phyloP scores from a whole-genome alignment of 345 rosid genomes.

The Melaleuca quinquenervia region DNA sequence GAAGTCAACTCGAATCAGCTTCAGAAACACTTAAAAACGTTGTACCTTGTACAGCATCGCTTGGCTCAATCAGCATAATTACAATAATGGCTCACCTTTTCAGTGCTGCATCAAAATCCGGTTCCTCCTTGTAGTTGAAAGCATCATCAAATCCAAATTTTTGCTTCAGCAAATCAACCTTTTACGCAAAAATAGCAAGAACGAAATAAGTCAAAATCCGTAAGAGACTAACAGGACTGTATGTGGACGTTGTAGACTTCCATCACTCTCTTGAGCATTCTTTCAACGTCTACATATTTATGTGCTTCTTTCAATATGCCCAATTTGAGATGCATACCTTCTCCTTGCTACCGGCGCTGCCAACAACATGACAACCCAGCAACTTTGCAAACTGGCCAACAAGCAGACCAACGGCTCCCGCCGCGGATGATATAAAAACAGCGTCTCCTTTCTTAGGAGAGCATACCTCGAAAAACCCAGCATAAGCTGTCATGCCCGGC shows the following conservation, averaged over 20 bases:
- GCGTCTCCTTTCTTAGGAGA: constrained; percentile 1
- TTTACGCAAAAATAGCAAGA: neutral
- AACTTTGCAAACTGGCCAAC: constrained; percentile 3
- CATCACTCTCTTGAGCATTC: too few species aligned
- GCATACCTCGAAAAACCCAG: neutral
- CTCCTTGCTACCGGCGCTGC: neutral
- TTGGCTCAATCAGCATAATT: neutral
- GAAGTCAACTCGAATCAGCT: neutral
- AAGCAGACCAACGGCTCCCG: neutral
- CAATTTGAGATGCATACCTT: neutral
- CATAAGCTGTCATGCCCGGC: constrained; percentile 3
- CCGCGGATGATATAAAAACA: neutral
- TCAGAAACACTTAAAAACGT: neutral
- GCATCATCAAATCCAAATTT: constrained; percentile 45
- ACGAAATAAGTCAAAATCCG: neutral
- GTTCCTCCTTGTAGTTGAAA: constrained; percentile 50
- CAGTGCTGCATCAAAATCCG: constrained; percentile 18
- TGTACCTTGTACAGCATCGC: neutral
- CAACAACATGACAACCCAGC: constrained; percentile 1
- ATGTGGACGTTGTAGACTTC: too few species aligned
- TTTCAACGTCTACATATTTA: too few species aligned
- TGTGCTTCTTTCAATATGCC: neutral
- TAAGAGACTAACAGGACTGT: neutral
- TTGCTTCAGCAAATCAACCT: constrained; percentile 38
- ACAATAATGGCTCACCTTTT: constrained; percentile 17